A percentile compares a stretch with the other conserved stretches of the same genome.
These are phyloP conservation scores for Oxyria digyna DNA, from an alignment of 148 eudicot species.

Conservation along the genomic window DNA sequence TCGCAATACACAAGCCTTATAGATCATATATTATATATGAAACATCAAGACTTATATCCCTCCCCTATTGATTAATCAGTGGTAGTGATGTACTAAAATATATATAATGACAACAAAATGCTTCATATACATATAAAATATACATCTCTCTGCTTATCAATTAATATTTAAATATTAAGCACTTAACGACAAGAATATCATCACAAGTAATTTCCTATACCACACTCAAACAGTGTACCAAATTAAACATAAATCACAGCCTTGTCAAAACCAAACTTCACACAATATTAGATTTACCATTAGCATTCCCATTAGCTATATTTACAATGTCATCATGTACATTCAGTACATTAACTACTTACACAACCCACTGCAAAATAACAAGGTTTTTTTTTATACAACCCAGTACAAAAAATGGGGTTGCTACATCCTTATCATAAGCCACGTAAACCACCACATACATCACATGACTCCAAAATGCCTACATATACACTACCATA, in stretches of 20 bases:
- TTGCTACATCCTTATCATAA: no score
- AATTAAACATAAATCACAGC: background rate
- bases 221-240: background rate
- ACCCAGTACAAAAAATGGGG: no score
- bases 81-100: background rate
- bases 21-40: background rate
- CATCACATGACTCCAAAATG: no score
- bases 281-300: constrained; percentile 27
- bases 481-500: no score
- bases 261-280: background rate
- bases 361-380: no score
- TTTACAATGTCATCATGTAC: no score
- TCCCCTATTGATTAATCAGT: background rate
- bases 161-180: background rate
- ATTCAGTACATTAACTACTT: no score
- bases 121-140: background rate
- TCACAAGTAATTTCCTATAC: background rate
- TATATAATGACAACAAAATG: background rate
- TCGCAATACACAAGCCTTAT: background rate
- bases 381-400: no score
- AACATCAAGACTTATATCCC: background rate
- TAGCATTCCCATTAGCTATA: constrained; percentile 30
- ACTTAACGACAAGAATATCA: background rate
- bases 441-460: no score
- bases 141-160: background rate